A percentile compares a stretch with the other conserved stretches of the same genome.
These are phyloP conservation scores for Epichloe brachyelytri DNA, from an alignment of 2,329 filamentous ascomycete genomes.

Conservation along the genomic window DNA sequence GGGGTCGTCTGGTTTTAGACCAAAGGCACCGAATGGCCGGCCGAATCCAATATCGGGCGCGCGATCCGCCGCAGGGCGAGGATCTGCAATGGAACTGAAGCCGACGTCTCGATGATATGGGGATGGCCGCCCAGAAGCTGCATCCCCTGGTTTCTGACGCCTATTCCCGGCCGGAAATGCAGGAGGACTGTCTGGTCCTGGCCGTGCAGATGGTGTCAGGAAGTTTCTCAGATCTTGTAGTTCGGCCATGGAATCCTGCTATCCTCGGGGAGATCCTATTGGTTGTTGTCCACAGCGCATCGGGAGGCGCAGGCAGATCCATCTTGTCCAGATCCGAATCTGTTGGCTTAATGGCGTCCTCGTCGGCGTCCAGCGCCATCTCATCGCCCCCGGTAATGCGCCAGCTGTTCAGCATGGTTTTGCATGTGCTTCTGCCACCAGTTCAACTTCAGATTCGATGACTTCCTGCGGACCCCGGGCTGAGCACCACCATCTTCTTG, in stretches of 20 bases:
- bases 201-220: slow-evolving; percentile 13
- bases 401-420: slow-evolving; percentile 55
- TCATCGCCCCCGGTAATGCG: slow-evolving; percentile 29
- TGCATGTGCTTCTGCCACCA: slow-evolving; percentile 78
- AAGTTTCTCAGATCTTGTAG: slow-evolving; percentile 11
- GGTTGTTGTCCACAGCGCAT: slow-evolving; percentile 29
- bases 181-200: slow-evolving; percentile 8
- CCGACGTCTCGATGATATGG: slow-evolving; percentile 7
- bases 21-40: slow-evolving; percentile 30
- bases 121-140: neutral
- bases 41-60: slow-evolving; percentile 18
- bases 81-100: neutral
- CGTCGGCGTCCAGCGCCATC: slow-evolving; percentile 15
- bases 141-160: neutral
- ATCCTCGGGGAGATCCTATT: slow-evolving; percentile 17
- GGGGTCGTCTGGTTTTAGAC: slow-evolving; percentile 24
- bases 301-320: slow-evolving; percentile 26
- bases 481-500: slow-evolving; percentile 12
- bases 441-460: slow-evolving; percentile 47
- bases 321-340: slow-evolving; percentile 31
- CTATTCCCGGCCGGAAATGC: slow-evolving; percentile 3
- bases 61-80: slow-evolving; percentile 1
- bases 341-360: slow-evolving; percentile 18
- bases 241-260: slow-evolving; percentile 16
- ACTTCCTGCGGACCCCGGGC: slow-evolving; percentile 37